Evolutionary conservation across 2,329 filamentous ascomycete species (phyloP), one percentile per base, ranked within the genome.

Genomic region (Scortechinia acanthostroma): DNA sequence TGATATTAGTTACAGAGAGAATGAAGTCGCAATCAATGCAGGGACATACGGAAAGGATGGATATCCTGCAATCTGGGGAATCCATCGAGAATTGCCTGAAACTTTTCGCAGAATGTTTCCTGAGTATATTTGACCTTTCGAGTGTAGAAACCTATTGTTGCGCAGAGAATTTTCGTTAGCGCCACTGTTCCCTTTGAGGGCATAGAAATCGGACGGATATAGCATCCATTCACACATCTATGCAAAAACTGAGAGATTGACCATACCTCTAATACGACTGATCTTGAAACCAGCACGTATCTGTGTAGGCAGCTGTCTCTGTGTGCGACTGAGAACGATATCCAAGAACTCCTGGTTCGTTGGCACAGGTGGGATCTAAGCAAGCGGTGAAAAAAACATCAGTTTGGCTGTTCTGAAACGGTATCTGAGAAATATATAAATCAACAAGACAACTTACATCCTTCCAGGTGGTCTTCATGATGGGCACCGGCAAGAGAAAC

Each of bases 101-200:
- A 82, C 70, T 97, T 97, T 65, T 98, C 93, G 52, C 83, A 83
- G 66, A 96, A 96, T 35, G 91, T 97, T 70, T 98, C 93, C 60
- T 91, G 85, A 4, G 93, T 96, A 69, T 90, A 98, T 69, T 97
- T 97, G 76, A 96, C 91, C 70, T 97, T 97, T 64, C 93, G 77
- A 42, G 91, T 96, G 68, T 97, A 97, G 71, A 97, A 97, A 43
- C 80, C 35, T 40, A 17, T 19, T n/a, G 25, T 10, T 10, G 25
- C n/a, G n/a, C n/a, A n/a, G n/a, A 30, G n/a, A 30, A 30, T 30
- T 30, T 30, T n/a, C 10, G n/a, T 30, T 30, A 30, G 25, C 25
- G 25, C 10, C n/a, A 10, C n/a, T 30, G 25, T n/a, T 30, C n/a
- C n/a, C n/a, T n/a, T n/a, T n/a, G n/a, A n/a, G n/a, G n/a, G n/a